Evolutionary conservation across 495 filamentous ascomycete genomes (phyloP), one percentile per base, ranked within the genome.

Genomic region (Apiosordaria backusii): DNA sequence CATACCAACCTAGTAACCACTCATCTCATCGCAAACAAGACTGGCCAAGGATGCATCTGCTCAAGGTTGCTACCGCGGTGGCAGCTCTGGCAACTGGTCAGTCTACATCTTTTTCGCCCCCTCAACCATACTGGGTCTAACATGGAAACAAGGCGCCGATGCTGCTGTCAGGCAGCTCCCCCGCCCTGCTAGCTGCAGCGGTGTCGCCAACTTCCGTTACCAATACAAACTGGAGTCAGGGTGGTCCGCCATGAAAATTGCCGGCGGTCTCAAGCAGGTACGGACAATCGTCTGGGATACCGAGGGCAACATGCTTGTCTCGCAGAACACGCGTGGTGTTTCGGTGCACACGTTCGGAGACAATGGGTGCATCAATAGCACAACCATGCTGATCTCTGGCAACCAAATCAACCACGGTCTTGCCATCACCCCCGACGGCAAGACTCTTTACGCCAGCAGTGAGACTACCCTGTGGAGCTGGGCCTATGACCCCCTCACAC

Each of bases 371-470:
- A 79, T 75, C 69, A 75, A 70, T 62, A 72, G 68, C 75, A 74
- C 75, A 4, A 64, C 24, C 67, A 74, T 72, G 74, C 72, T 76
- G 65, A 68, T 75, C 80, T 68, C 73, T 73, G 67, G 76, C 74
- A 64, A 67, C 61, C 69, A 73, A 74, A 77, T 90, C n/a, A 88
- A 89, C 72, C 88, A 91, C 75, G 88, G 88, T n/a, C 78, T 91
- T 29, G 83, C 83, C 19, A 73, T 90, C 21, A 85, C 86, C 7
- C 72, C 72, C 16, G 87, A 90, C 75, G 85, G 89, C 61, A 81
- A 74, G 61, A 89, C 83, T 6, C 76, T 91, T 57, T 90, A 89
- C 70, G 89, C 87, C 13, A 88, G 84, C 26, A 82, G 81, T 24
- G 68, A 84, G n/a, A 79, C 83, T 23, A 77, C 79, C 1, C 87